phyloP scores from a whole-genome alignment of 192 early-diverging fungal species.

The Gryganskiella cystojenkinii region DNA sequence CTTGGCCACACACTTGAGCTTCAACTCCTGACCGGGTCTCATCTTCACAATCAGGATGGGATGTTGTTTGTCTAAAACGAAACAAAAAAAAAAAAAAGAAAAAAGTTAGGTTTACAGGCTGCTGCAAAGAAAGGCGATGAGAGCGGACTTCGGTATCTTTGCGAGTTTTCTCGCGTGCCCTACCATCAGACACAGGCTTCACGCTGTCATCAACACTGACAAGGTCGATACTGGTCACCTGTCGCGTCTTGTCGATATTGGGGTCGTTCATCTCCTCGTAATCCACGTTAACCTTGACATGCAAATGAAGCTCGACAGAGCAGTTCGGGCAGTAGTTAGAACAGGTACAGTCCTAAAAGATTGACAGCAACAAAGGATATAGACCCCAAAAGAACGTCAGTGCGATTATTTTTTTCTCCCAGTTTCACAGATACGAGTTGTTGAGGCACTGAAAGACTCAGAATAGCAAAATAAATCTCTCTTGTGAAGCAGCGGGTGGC shows the following conservation, averaged over 20 bases:
- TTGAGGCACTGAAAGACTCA: too few species aligned
- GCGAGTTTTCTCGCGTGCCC: neutral
- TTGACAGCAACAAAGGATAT: conserved; percentile 10
- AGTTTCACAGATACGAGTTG: too few species aligned
- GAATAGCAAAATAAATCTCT: conserved; percentile 1
- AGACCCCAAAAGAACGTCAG: too few species aligned
- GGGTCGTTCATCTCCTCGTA: conserved; percentile 51
- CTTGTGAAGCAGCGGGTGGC: neutral
- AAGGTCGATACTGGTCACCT: conserved; percentile 87
- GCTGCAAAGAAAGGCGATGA: conserved; percentile 18
- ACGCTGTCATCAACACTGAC: conserved; percentile 78
- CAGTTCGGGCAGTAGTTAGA: conserved; percentile 88
- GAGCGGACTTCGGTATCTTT: conserved; percentile 25
- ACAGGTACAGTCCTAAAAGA: conserved; percentile 74
- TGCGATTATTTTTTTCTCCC: too few species aligned
- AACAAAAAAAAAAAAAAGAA: neutral
- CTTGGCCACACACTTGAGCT: conserved; percentile 91
- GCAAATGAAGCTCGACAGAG: conserved; percentile 88
- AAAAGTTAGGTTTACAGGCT: neutral
- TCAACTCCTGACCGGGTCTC: conserved; percentile 92
- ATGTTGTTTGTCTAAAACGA: conserved; percentile 25
- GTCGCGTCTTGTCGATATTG: conserved; percentile 70
- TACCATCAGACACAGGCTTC: conserved; percentile 73
- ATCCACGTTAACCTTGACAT: conserved; percentile 83
- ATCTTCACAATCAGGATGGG: conserved; percentile 86